Evolutionary conservation across 2,329 filamentous ascomycete genomes (phyloP), one percentile per base, ranked within the genome.

Genomic region (Hypomyces perniciosus): DNA sequence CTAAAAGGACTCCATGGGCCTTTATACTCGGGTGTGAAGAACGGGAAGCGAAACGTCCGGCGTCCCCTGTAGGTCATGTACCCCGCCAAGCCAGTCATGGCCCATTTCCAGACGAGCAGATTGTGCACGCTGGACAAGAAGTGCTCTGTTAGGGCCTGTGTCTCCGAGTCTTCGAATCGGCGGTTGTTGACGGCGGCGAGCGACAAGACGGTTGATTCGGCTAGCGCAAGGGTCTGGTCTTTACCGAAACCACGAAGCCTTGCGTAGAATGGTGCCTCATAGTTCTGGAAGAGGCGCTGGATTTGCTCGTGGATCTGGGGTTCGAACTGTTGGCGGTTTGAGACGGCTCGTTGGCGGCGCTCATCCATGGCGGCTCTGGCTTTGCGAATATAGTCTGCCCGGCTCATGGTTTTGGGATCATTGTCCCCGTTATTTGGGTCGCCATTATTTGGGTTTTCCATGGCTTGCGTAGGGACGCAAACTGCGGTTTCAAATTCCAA

Each of bases 11-110:
- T 58, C 35, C 68, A 66, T 20, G 20, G 20, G 29, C 43, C 57
- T 40, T 35, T 52, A 31, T 61, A 57, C 41, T 67, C 65, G 2
- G 71, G 70, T 35, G 59, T 63, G 58, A 65, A 70, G 38, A 75
- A 63, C 12, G 72, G 71, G 55, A 76, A 75, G 5, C 62, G 65
- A 57, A 68, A 72, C 4, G 59, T 66, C 20, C 56, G 56, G 38
- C 67, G 64, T 4, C 62, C 61, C 8, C 57, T 52, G 33, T 59
- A 65, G 1, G 68, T 52, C 45, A 66, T 30, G 41, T 52, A 56
- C 3, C 46, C 51, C 5, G 67, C 61, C 1, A 63, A 10, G 13
- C 51, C 58, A 0, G 60, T 52, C 26, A 65, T 54, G 13, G 65
- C 60, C 52, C 60, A 56, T 46, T 61, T 59, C 56, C 62, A 66